Base-by-base conservation (phyloP, 805 yeast genomes). In the Candida arabinofermentans region DNA sequence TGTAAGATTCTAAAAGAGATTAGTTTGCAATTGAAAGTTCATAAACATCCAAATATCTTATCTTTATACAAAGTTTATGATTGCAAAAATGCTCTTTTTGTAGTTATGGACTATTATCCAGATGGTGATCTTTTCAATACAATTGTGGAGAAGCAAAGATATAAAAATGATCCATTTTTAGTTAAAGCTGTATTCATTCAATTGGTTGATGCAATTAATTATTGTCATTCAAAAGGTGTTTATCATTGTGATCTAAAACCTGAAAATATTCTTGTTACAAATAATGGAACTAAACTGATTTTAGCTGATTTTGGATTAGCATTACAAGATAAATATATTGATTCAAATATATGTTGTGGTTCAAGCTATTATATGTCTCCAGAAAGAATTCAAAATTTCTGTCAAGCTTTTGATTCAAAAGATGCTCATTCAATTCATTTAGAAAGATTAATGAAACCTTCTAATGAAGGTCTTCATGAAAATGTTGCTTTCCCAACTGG, bases 211-310 rank as follows among this genome's bases (percentile, higher is more conserved):
- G 96, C 90, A 3, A 74, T 90, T 40, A 77, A 79, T 47, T 86
- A 82, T 65, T 86, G 95, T 56, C 97, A 91, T 62, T 71, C 83
- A 2, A 77, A 75, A 47, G 83, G 85, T n/a, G 79, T 91, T 27
- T 91, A 81, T 60, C 98, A 90, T 61, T 86, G 97, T 58, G 98
- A 90, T 64, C 78, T 90, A 50, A 93, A 93, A 67, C 99, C 99
- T 5, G 98, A 93, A 62, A 93, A 93, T 67, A 77, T 93, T 42
- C 69, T 93, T 55, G 79, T 89, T 37, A 72, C 77, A 10, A 62
- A 63, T 56, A 70, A 75, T 53, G 87, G 80, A 44, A 59, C 71
- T 40, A 72, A 66, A 41, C 67, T 83, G 42, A 75, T 73, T 48
- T 70, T 82, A 46, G 91, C 95, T 27, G 99, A 91, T 66, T 91